Evolutionary conservation across 768 basidiomycete species (phyloP).

Genomic region (Hericium alpestre): DNA sequence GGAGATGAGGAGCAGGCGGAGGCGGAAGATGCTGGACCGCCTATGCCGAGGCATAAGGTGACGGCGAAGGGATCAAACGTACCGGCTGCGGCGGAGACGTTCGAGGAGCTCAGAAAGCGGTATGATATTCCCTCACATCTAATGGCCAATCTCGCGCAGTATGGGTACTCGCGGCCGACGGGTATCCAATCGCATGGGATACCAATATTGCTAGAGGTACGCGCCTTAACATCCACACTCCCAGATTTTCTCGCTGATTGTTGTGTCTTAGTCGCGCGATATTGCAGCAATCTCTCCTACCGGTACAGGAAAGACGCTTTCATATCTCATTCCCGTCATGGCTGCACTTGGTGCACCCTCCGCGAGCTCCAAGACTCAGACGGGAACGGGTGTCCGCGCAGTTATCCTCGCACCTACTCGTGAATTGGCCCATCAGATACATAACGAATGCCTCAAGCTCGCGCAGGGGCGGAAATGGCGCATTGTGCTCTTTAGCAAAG

Average conservation of each 20-base stretch:
- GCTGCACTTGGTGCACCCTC: slow-evolving; percentile 45
- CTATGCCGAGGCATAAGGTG: slow-evolving; percentile 48
- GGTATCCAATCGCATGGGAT: slow-evolving; percentile 74
- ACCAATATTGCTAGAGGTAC: slow-evolving; percentile 70
- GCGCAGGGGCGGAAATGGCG: slow-evolving; percentile 78
- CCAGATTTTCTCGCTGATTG: not conserved
- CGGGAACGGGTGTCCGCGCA: slow-evolving; percentile 58
- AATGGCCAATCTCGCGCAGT: slow-evolving; percentile 49
- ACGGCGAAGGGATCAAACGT: slow-evolving; percentile 63
- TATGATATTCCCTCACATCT: slow-evolving; percentile 52
- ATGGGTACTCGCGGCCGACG: slow-evolving; percentile 60
- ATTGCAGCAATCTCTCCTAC: slow-evolving; percentile 93
- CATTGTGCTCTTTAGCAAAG: slow-evolving; percentile 76
- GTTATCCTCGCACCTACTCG: slow-evolving; percentile 85
- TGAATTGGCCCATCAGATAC: slow-evolving; percentile 92
- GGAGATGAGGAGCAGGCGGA: slow-evolving; percentile 17
- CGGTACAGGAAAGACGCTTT: slow-evolving; percentile 92
- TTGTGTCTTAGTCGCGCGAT: slow-evolving; percentile 47
- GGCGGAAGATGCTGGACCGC: slow-evolving; percentile 15
- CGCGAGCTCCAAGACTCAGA: slow-evolving; percentile 32
- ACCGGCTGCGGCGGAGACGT: slow-evolving; percentile 47
- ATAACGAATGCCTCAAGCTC: slow-evolving; percentile 80
- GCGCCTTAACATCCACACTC: slow-evolving; percentile 11
- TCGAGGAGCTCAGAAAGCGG: slow-evolving; percentile 46
- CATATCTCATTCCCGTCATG: slow-evolving; percentile 82